These are phyloP conservation scores for Amanita phalloides DNA, from an alignment of 768 basidiomycete species.

Conservation along the genomic window DNA sequence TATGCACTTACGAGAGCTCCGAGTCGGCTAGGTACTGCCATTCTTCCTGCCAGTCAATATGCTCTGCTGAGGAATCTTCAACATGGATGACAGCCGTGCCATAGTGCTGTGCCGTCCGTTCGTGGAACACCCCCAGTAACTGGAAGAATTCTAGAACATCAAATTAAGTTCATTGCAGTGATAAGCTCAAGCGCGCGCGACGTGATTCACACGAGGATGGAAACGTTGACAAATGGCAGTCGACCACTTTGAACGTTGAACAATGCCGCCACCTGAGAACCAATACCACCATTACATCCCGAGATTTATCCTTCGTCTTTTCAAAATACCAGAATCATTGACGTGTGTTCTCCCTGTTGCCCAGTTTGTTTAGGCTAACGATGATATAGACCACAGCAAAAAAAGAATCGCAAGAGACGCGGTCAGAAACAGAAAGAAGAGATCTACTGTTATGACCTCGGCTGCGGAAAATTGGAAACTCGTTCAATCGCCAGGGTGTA, in stretches of 20 bases:
- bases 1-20: no score
- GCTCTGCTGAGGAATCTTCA: no score
- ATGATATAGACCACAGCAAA: neutral
- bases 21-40: no score
- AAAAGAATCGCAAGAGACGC: neutral
- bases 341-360: neutral
- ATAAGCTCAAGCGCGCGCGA: neutral
- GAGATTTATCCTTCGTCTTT: neutral
- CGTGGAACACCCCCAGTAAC: no score
- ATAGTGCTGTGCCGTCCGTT: no score
- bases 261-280: neutral
- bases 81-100: no score
- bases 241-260: neutral
- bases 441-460: neutral
- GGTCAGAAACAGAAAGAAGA: neutral
- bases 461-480: neutral
- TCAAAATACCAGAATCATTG: neutral
- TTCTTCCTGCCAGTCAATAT: no score
- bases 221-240: neutral
- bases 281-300: constrained; percentile 2
- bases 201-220: neutral
- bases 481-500: neutral
- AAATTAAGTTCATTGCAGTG: neutral
- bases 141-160: neutral
- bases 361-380: neutral